Conservation (phyloP, 2,329 filamentous ascomycete species). For the Botrytis elliptica region DNA sequence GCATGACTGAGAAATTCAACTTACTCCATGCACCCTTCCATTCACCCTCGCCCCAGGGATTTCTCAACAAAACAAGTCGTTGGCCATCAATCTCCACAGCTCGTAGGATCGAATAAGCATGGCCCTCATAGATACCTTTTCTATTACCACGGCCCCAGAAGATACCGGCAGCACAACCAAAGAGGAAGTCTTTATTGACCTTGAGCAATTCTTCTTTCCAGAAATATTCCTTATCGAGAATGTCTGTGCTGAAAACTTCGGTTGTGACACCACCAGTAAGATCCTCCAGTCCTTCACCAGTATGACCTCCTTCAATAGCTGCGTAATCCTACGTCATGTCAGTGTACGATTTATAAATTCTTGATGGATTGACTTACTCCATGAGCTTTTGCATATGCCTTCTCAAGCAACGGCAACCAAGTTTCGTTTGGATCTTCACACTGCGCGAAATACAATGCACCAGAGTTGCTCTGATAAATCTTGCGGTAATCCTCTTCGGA, state of each 20-base stretch:
- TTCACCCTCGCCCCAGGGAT: slow-evolving; percentile 59
- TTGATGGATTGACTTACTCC: slow-evolving; percentile 37
- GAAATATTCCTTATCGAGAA: slow-evolving; percentile 76
- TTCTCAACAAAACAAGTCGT: slow-evolving; percentile 52
- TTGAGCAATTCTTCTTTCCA: slow-evolving; percentile 79
- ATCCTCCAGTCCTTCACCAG: slow-evolving; percentile 56
- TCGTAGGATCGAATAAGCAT: slow-evolving; percentile 59
- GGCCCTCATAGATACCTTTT: slow-evolving; percentile 55
- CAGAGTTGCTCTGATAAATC: slow-evolving; percentile 56
- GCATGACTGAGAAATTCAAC: not conserved
- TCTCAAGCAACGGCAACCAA: slow-evolving; percentile 78
- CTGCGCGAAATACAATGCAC: slow-evolving; percentile 75
- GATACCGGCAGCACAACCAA: slow-evolving; percentile 58
- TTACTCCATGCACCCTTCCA: slow-evolving; percentile 57
- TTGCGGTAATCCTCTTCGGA: slow-evolving; percentile 55
- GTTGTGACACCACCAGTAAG: slow-evolving; percentile 68
- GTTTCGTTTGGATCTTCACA: slow-evolving; percentile 76
- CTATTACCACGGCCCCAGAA: slow-evolving; percentile 43
- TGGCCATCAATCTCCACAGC: slow-evolving; percentile 53
- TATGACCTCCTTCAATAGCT: slow-evolving; percentile 70
- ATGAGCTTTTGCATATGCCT: slow-evolving; percentile 82
- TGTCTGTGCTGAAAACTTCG: slow-evolving; percentile 66
- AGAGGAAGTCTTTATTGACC: slow-evolving; percentile 78
- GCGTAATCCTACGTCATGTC: slow-evolving; percentile 57
- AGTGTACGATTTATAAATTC: not conserved